Conservation (phyloP, 768 basidiomycete genomes). For the Xerocomellus amylosporus region DNA sequence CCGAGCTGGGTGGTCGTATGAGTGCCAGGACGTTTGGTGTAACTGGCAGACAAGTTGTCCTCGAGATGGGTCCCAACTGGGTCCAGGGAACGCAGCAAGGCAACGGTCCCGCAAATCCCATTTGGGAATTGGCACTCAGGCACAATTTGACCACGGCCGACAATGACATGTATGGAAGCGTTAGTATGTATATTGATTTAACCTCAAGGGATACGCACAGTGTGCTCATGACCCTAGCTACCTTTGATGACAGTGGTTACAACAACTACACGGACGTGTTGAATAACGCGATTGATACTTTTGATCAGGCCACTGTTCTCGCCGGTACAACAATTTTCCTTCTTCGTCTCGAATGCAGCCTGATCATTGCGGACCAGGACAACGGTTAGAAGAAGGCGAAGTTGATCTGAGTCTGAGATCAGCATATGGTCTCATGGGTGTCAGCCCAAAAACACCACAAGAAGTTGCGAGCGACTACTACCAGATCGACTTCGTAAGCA, state of each 20-base stretch:
- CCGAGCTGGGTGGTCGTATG: slow-evolving; percentile 65
- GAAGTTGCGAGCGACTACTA: slow-evolving; percentile 58
- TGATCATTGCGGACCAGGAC: slow-evolving; percentile 6
- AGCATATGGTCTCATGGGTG: slow-evolving; percentile 52
- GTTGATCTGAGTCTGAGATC: slow-evolving; percentile 55
- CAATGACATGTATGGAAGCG: slow-evolving; percentile 43
- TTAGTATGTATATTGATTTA: slow-evolving; percentile 37
- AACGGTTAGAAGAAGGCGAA: slow-evolving; percentile 19
- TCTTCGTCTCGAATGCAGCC: slow-evolving; percentile 46
- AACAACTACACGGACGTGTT: slow-evolving; percentile 49
- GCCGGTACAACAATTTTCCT: slow-evolving; percentile 39
- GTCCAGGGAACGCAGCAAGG: slow-evolving; percentile 51
- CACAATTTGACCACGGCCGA: slow-evolving; percentile 46
- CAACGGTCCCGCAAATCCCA: slow-evolving; percentile 55
- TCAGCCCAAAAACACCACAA: slow-evolving; percentile 43
- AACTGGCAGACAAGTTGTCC: slow-evolving; percentile 34
- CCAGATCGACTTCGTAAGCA: slow-evolving; percentile 39
- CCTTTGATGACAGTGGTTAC: slow-evolving; percentile 50
- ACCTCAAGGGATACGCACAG: neutral
- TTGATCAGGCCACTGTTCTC: slow-evolving; percentile 38
- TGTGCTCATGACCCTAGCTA: slow-evolving; percentile 36
- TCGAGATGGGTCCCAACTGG: slow-evolving; percentile 65
- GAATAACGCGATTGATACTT: slow-evolving; percentile 39
- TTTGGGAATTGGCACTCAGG: slow-evolving; percentile 55
- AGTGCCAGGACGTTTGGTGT: slow-evolving; percentile 44